A percentile compares a stretch with the other conserved stretches of the same genome.
Conservation (phyloP, 83 land plant species). For the Diphasiastrum complanatum region DNA sequence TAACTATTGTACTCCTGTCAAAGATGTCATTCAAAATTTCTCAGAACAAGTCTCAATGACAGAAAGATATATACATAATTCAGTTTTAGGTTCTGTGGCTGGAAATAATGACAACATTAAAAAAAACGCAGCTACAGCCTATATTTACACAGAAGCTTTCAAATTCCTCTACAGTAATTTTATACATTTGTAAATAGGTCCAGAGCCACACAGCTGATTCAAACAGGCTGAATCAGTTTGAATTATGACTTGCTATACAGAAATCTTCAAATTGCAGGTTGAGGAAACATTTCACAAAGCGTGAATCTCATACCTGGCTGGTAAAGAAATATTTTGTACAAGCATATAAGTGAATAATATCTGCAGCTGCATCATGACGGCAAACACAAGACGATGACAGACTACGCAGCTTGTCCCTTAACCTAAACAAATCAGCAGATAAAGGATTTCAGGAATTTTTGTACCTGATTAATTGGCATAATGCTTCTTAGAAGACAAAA, state of each 20-base stretch:
- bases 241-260: slow-evolving; percentile 43
- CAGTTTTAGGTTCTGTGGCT: no score
- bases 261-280: background rate
- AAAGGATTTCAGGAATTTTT: background rate
- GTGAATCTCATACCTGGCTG: slow-evolving; percentile 44
- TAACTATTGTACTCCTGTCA: background rate
- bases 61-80: no score
- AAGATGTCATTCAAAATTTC: no score
- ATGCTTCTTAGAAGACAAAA: slow-evolving; percentile 4
- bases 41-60: no score
- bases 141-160: background rate
- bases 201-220: no score
- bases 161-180: background rate
- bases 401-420: slow-evolving; percentile 82
- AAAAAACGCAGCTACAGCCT: background rate
- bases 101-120: background rate
- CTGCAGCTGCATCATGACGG: slow-evolving; percentile 98
- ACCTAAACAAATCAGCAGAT: slow-evolving; percentile 35
- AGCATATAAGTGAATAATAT: slow-evolving; percentile 91
- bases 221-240: slow-evolving; percentile 70
- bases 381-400: slow-evolving; percentile 60
- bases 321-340: slow-evolving; percentile 79
- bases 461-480: background rate
- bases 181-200: no score
- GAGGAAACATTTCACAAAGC: background rate